Percentiles rank a stretch among this genome's conserved stretches.
Conservation (phyloP, 2,329 filamentous ascomycete species). For the Macrophomina pseudophaseolina region DNA sequence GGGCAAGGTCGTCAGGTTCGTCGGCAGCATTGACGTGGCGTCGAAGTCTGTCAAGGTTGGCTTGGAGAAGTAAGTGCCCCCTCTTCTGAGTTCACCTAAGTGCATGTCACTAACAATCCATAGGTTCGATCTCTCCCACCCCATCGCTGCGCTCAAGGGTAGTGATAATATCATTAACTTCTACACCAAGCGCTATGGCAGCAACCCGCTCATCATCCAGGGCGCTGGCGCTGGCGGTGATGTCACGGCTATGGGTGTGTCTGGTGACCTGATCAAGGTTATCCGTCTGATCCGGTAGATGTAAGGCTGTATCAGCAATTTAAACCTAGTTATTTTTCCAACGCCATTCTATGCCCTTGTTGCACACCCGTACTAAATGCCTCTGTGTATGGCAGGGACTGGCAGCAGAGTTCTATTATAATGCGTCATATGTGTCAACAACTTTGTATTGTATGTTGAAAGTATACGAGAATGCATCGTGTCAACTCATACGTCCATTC, state of each 20-base stretch:
- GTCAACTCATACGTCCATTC: too few relatives aligned
- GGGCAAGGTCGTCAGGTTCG: constrained; percentile 91
- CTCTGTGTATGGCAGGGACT: too few relatives aligned
- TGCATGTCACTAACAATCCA: not conserved
- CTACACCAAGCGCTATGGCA: constrained; percentile 93
- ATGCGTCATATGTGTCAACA: too few relatives aligned
- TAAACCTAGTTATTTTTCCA: not conserved
- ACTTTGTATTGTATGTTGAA: too few relatives aligned
- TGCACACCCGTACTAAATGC: too few relatives aligned
- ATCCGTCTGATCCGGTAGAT: constrained; percentile 45
- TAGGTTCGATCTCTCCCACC: constrained; percentile 74
- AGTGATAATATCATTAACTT: constrained; percentile 99
- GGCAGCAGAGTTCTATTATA: too few relatives aligned
- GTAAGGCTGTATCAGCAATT: not conserved
- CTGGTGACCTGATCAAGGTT: constrained; percentile 90
- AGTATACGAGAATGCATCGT: too few relatives aligned
- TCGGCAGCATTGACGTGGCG: constrained; percentile 89
- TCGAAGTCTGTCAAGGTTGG: constrained; percentile 86
- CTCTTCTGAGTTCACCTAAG: not conserved
- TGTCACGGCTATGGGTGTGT: constrained; percentile 97
- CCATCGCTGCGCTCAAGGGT: constrained; percentile 92
- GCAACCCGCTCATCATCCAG: constrained; percentile 90
- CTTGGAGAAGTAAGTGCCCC: constrained; percentile 68
- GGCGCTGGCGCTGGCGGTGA: constrained; percentile 90
- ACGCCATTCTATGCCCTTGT: too few relatives aligned